phyloP scores from a whole-genome alignment of 2,329 filamentous ascomycete genomes.

The Pseudopithomyces chartarum region DNA sequence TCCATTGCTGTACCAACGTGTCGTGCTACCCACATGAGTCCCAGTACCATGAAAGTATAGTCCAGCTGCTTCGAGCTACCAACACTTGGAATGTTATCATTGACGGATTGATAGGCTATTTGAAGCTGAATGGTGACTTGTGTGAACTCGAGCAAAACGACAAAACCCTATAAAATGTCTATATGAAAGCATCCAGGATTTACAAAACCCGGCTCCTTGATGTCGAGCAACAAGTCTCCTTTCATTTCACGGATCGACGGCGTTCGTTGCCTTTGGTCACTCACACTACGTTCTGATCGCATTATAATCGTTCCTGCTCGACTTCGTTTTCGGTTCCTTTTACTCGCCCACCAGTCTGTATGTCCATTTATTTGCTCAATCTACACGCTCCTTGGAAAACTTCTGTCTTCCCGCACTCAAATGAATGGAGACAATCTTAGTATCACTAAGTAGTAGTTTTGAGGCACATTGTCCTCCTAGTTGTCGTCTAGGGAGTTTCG shows the following conservation, averaged over 20 bases:
- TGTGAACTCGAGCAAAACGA: background rate
- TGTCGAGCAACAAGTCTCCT: background rate
- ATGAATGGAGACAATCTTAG: no score
- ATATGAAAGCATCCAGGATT: background rate
- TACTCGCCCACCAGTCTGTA: background rate
- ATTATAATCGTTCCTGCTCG: background rate
- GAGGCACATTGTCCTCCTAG: no score
- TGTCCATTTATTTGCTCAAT: background rate
- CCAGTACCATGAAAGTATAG: no score
- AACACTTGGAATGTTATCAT: background rate
- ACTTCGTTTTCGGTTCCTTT: background rate
- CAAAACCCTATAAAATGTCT: background rate
- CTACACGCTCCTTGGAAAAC: background rate
- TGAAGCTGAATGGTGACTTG: background rate
- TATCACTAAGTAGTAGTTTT: no score
- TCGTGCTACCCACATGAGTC: no score
- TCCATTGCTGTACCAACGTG: no score
- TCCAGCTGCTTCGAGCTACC: background rate
- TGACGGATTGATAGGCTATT: background rate
- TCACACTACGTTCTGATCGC: background rate
- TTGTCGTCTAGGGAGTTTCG: no score
- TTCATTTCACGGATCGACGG: background rate
- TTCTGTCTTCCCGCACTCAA: background rate
- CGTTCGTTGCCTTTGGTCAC: background rate
- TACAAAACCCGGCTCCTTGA: background rate